Base-by-base conservation (phyloP, 495 filamentous ascomycete species). In the Hypoxylon fragiforme region DNA sequence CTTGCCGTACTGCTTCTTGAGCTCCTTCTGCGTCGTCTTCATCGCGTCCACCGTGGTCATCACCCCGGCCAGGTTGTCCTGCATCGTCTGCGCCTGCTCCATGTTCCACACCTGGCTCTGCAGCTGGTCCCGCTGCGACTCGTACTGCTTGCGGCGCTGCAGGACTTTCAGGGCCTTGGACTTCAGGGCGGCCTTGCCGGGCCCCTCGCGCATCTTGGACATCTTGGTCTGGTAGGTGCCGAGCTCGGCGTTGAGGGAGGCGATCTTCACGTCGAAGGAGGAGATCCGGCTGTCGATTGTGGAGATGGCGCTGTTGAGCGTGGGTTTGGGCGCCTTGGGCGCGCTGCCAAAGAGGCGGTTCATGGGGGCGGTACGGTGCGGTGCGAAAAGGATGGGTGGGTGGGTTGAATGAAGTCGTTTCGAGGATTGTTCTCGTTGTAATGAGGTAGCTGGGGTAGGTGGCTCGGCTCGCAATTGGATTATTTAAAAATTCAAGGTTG, bases 11-110 rank as follows among this genome's bases (percentile, higher is more conserved):
- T 98, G 95, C 70, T 95, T 92, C 63, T 83, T 83, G 49, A 98
- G 77, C 45, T 89, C 85, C 76, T 97, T 97, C 63, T 95, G 96
- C 19, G 95, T 97, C 1, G 83, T 87, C 77, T 97, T 94, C 83
- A 97, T 91, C 14, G 91, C 95, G 69, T 97, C 94, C 12, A 97
- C 91, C 0, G 94, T 97, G 15, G 91, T 94, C 92, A 97, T 96
- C 44, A 95, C 92, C 70, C 97, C 97, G 68, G 96, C 95, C 26
- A 98, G 84, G 63, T 98, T 97, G 72, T 97, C 94, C 74, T 94
- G 91, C 95, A 98, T 97, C 80, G 95, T 96, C 70, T 89, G 88
- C 4, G 94, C 94, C 68, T 97, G 94, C 71, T 97, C 92, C 92
- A 98, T 97, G 75, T 97, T 98, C 94, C 94, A 97, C 9, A 87